phyloP scores from a whole-genome alignment of 2,329 filamentous ascomycete genomes.

The Neofusicoccum sp. region DNA sequence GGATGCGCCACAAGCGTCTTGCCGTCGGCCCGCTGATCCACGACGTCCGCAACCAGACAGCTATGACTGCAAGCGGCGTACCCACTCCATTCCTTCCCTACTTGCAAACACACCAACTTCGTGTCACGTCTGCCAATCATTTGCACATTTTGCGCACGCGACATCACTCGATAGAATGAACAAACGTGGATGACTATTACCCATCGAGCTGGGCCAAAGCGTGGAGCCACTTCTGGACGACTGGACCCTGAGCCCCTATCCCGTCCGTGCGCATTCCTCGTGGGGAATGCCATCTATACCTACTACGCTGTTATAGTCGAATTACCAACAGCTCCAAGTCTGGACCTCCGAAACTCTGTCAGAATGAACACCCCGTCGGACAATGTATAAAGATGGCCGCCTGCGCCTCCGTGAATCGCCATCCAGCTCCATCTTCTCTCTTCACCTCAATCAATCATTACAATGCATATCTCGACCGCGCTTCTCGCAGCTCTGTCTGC shows the following conservation, averaged over 20 bases:
- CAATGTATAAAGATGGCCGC: slow-evolving; percentile 1
- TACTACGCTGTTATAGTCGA: not conserved
- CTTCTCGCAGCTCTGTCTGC: slow-evolving; percentile 14
- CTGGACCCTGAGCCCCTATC: not conserved
- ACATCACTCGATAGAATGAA: not conserved
- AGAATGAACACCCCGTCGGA: not conserved
- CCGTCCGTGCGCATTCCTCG: not conserved
- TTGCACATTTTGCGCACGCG: not conserved
- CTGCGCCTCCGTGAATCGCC: not conserved
- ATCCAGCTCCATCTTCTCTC: not conserved
- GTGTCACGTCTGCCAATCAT: not conserved
- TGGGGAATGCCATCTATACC: not conserved
- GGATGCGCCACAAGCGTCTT: not conserved
- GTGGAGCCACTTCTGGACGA: not conserved
- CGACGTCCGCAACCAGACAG: not conserved
- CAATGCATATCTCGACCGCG: not conserved
- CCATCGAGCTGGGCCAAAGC: not conserved
- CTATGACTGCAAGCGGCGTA: not conserved
- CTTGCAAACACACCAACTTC: not conserved
- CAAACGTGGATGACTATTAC: not conserved
- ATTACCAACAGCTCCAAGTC: not conserved
- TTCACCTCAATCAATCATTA: not conserved
- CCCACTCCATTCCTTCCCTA: not conserved
- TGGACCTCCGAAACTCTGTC: not conserved
- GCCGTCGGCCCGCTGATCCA: not conserved